phyloP scores from a whole-genome alignment of 2,329 filamentous ascomycete genomes.

The Calonectria multiphialidica region DNA sequence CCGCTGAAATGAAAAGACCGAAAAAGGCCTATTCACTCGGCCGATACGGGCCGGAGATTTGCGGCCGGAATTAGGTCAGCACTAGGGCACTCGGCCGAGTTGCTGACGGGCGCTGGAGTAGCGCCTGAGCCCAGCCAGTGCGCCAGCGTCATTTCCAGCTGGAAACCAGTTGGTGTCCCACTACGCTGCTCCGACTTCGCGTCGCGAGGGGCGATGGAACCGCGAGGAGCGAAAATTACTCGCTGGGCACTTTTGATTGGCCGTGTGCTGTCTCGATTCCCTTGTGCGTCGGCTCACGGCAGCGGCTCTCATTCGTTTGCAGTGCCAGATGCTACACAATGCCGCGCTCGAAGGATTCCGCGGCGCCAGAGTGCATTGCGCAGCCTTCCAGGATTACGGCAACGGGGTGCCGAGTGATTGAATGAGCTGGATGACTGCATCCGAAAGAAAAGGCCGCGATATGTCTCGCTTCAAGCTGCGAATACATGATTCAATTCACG shows the following conservation, averaged over 20 bases:
- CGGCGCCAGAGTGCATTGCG: not conserved
- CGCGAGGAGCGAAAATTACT: not conserved
- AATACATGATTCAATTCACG: not conserved
- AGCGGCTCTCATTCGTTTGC: no score
- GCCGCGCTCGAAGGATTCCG: not conserved
- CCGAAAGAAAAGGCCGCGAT: not conserved
- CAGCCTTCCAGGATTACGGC: not conserved
- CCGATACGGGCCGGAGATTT: conserved; percentile 5
- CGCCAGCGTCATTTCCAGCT: not conserved
- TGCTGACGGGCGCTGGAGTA: not conserved
- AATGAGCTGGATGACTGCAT: not conserved
- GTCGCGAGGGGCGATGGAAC: conserved; percentile 1
- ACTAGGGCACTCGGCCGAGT: no score
- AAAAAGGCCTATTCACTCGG: not conserved
- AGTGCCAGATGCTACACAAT: not conserved
- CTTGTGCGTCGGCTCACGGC: not conserved
- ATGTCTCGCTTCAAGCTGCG: no score
- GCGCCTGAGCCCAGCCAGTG: not conserved
- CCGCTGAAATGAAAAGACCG: conserved; percentile 11
- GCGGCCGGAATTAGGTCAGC: not conserved
- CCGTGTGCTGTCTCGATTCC: not conserved
- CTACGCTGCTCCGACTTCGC: not conserved
- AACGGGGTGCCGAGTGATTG: not conserved
- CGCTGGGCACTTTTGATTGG: not conserved
- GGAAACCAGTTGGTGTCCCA: not conserved